A percentile compares a stretch with the other conserved stretches of the same genome.
Conservation (phyloP, 1,284 basidiomycete species). For the Mycosarcoma mackinlayi region DNA sequence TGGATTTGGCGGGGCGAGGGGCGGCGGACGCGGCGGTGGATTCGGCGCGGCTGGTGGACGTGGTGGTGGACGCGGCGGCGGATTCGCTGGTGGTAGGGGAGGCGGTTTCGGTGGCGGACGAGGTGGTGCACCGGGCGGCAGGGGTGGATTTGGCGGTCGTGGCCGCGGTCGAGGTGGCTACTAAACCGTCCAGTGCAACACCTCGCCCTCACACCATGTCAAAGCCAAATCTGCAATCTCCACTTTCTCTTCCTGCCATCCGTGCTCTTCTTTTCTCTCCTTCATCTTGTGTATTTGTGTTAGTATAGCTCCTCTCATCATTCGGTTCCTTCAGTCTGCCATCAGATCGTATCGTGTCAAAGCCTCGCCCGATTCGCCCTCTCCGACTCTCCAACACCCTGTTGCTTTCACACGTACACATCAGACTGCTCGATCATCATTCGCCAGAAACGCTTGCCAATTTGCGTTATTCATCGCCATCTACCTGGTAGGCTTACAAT, state of each 20-base stretch:
- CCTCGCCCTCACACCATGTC: too few relatives aligned
- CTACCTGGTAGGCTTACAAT: conserved; percentile 33
- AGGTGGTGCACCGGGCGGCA: conserved; percentile 31
- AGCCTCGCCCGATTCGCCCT: too few relatives aligned
- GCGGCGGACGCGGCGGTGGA: conserved; percentile 63
- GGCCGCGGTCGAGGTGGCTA: conserved; percentile 59
- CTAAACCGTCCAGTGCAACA: too few relatives aligned
- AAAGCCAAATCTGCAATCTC: too few relatives aligned
- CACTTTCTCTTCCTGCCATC: too few relatives aligned
- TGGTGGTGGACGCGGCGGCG: conserved; percentile 65
- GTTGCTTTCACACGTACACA: too few relatives aligned
- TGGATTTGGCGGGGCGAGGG: conserved; percentile 48
- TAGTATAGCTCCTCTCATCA: conserved; percentile 19
- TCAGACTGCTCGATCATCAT: too few relatives aligned
- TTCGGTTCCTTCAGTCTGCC: too few relatives aligned
- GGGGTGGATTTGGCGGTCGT: conserved; percentile 43
- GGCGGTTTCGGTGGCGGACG: conserved; percentile 55
- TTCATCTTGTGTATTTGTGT: conserved; percentile 31
- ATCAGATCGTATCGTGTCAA: too few relatives aligned
- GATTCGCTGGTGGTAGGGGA: conserved; percentile 54
- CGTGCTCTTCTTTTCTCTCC: neutral
- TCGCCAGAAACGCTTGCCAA: too few relatives aligned
- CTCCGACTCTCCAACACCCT: too few relatives aligned
- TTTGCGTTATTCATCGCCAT: too few relatives aligned
- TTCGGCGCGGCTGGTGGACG: conserved; percentile 38